Evolutionary conservation across 202 grass and related monocot genomes (phyloP).

Genomic region (Bolboschoenoplectus hybrid): DNA sequence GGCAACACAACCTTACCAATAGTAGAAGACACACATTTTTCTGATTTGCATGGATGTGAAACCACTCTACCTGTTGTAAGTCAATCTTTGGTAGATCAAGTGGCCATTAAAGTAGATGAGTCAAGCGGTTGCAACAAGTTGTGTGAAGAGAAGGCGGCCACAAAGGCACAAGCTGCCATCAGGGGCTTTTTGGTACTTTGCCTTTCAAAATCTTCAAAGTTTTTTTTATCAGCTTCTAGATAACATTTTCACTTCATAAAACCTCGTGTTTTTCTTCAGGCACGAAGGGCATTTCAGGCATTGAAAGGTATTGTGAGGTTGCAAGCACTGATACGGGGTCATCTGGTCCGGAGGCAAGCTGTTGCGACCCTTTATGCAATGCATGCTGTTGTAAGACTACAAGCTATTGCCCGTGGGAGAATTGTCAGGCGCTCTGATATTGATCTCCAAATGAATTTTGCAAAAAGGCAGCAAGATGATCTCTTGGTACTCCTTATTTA

Average conservation of each 20-base stretch:
- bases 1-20: constrained; percentile 41
- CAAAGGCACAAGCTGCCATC: constrained; percentile 84
- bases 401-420: constrained; percentile 69
- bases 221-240: constrained; percentile 20
- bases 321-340: constrained; percentile 78
- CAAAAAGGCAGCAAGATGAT: constrained; percentile 48
- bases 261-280: constrained; percentile 41
- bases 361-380: constrained; percentile 68
- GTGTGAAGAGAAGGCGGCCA: constrained; percentile 70
- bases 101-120: constrained; percentile 24
- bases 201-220: neutral
- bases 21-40: constrained; percentile 48
- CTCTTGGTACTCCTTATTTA: neutral
- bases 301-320: constrained; percentile 88
- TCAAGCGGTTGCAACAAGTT: constrained; percentile 43
- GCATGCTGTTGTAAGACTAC: constrained; percentile 76
- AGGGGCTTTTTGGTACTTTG: constrained; percentile 76
- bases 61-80: constrained; percentile 31
- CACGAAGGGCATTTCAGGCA: constrained; percentile 77
- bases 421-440: constrained; percentile 56
- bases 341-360: constrained; percentile 95
- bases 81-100: constrained; percentile 50
- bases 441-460: constrained; percentile 29
- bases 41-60: constrained; percentile 49
- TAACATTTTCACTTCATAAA: constrained; percentile 1